Evolutionary conservation across 495 filamentous ascomycete species (phyloP).

Genomic region (Penicillium coffeae): DNA sequence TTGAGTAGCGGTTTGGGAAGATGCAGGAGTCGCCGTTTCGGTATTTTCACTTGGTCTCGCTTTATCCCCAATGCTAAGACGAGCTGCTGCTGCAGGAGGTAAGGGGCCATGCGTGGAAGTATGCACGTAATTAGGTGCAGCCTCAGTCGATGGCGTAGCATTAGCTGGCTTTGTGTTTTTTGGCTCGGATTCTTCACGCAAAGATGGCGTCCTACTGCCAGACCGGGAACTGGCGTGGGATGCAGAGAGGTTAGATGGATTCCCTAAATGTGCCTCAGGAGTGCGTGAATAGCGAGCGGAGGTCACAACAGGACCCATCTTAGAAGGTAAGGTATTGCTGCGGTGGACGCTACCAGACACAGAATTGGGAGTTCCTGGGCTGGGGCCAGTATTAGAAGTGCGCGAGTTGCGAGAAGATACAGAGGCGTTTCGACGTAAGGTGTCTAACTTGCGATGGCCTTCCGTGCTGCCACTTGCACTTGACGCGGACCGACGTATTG

Average conservation of each 20-base stretch:
- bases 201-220: constrained; percentile 31
- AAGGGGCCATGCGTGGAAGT: constrained; percentile 38
- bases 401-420: constrained; percentile 67
- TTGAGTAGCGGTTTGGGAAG: constrained; percentile 35
- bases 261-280: constrained; percentile 26
- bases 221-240: constrained; percentile 33
- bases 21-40: constrained; percentile 33
- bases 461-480: constrained; percentile 84
- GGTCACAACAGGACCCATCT: constrained; percentile 71
- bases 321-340: constrained; percentile 95
- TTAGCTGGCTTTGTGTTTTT: constrained; percentile 1
- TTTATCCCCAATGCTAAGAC: constrained; percentile 18
- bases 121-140: constrained; percentile 21
- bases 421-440: constrained; percentile 80
- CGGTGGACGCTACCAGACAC: constrained; percentile 61
- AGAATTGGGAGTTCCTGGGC: constrained; percentile 65
- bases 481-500: constrained; percentile 71
- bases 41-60: constrained; percentile 45
- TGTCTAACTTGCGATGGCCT: constrained; percentile 69
- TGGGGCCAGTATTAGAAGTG: constrained; percentile 64
- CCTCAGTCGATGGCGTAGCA: constrained; percentile 12
- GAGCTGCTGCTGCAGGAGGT: constrained; percentile 19
- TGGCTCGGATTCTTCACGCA: constrained; percentile 19
- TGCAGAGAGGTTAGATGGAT: constrained; percentile 30
- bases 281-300: constrained; percentile 52